Conservation (phyloP, 768 basidiomycete genomes). For the Phaeotremella skinneri region DNA sequence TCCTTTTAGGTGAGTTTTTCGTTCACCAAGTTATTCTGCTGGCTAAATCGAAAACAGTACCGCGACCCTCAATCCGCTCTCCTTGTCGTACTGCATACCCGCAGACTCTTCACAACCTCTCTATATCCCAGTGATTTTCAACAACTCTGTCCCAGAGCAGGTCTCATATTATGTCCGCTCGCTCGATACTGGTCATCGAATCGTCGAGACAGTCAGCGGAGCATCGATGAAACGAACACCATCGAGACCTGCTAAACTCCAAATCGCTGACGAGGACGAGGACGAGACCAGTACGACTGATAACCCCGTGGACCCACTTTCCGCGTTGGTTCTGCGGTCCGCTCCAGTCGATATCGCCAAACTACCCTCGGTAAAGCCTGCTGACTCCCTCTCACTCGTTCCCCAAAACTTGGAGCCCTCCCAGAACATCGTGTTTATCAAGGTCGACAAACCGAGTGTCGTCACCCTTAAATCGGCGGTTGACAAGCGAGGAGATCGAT, state of each 20-base stretch:
- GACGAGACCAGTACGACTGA: conserved; percentile 36
- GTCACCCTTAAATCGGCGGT: conserved; percentile 71
- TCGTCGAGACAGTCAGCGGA: conserved; percentile 22
- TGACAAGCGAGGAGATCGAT: conserved; percentile 68
- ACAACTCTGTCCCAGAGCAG: conserved; percentile 75
- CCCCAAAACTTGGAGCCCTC: conserved; percentile 64
- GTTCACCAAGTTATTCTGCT: not conserved
- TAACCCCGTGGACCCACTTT: conserved; percentile 26
- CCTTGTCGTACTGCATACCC: conserved; percentile 70
- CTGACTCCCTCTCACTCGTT: conserved; percentile 50
- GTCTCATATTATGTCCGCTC: conserved; percentile 73
- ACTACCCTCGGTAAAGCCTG: conserved; percentile 41
- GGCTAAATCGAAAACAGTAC: conserved; percentile 57
- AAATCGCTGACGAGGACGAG: conserved; percentile 37
- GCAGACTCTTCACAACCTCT: conserved; percentile 56
- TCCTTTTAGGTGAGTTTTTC: conserved; percentile 68
- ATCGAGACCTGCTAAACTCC: conserved; percentile 11
- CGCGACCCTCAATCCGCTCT: conserved; percentile 78
- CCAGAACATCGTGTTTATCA: conserved; percentile 71
- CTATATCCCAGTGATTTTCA: conserved; percentile 78
- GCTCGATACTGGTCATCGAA: conserved; percentile 54
- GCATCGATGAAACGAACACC: conserved; percentile 30
- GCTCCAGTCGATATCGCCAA: conserved; percentile 26
- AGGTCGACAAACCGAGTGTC: conserved; percentile 68
- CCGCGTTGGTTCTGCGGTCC: conserved; percentile 22